A percentile compares a stretch with the other conserved stretches of the same genome.
phyloP scores from a whole-genome alignment of 805 yeast species.

The Candida odintsovae region DNA sequence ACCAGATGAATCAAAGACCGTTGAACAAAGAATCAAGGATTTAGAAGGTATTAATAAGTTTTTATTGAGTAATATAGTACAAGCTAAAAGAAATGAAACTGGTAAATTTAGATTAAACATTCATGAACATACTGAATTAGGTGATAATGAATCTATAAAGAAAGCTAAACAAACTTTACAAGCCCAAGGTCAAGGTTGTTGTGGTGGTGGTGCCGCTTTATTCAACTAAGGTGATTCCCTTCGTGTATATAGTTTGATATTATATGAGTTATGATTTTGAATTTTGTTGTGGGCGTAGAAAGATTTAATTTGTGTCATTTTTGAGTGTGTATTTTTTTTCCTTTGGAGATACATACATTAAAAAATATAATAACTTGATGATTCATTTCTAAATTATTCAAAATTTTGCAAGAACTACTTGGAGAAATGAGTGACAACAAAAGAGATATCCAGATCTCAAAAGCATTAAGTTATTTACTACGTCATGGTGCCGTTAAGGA shows the following conservation, averaged over 20 bases:
- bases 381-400: too few relatives aligned
- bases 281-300: background rate
- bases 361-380: background rate
- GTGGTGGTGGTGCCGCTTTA: slow-evolving; percentile 39
- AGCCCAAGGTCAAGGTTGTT: slow-evolving; percentile 51
- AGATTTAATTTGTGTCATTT: background rate
- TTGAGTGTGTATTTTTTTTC: too few relatives aligned
- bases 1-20: slow-evolving; percentile 43
- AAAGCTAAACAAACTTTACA: slow-evolving; percentile 40
- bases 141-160: slow-evolving; percentile 80
- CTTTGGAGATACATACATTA: too few relatives aligned
- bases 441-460: slow-evolving; percentile 57
- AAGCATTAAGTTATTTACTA: slow-evolving; percentile 66
- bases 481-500: slow-evolving; percentile 84
- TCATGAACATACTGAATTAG: slow-evolving; percentile 79
- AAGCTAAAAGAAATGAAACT: slow-evolving; percentile 38
- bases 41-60: slow-evolving; percentile 69
- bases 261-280: background rate
- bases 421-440: slow-evolving; percentile 14
- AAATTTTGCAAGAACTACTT: too few relatives aligned
- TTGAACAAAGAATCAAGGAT: slow-evolving; percentile 45
- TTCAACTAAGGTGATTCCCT: slow-evolving; percentile 3
- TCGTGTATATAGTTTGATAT: background rate
- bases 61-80: slow-evolving; percentile 75
- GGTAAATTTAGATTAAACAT: slow-evolving; percentile 56